Evolutionary conservation across 257 asterid genomes (phyloP).

Genomic region (Verbascum thapsus): DNA sequence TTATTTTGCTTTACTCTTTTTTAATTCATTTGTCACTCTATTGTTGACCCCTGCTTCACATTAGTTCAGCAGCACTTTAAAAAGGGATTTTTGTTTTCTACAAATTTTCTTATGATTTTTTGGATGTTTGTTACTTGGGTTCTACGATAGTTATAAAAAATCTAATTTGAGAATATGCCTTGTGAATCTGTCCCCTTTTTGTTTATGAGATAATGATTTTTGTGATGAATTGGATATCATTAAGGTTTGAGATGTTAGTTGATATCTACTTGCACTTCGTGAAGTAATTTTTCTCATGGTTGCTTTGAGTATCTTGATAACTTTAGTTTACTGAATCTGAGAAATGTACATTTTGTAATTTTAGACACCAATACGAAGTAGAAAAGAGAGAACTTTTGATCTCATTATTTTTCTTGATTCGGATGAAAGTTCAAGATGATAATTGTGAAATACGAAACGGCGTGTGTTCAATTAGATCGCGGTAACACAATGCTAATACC

Average conservation of each 20-base stretch:
- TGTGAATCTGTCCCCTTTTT: conserved; percentile 1
- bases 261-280: neutral
- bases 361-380: too few species aligned
- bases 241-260: neutral
- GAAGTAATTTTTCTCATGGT: neutral
- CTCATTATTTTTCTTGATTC: too few species aligned
- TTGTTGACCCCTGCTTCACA: conserved; percentile 1
- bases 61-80: conserved; percentile 32
- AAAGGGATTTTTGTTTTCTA: neutral
- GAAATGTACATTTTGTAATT: neutral
- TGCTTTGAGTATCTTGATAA: conserved; percentile 10
- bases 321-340: too few species aligned
- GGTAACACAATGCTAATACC: conserved; percentile 20
- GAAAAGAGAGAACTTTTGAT: too few species aligned
- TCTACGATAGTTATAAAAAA: neutral
- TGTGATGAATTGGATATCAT: conserved; percentile 4
- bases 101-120: too few species aligned
- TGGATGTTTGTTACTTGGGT: too few species aligned
- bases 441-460: conserved; percentile 7
- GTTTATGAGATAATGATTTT: neutral
- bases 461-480: neutral
- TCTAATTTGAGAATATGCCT: conserved; percentile 8
- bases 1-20: too few species aligned
- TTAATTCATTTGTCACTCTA: conserved; percentile 13
- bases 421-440: neutral